Conservation (phyloP, 2,329 filamentous ascomycete genomes). For the Malbranchea zuffiana region DNA sequence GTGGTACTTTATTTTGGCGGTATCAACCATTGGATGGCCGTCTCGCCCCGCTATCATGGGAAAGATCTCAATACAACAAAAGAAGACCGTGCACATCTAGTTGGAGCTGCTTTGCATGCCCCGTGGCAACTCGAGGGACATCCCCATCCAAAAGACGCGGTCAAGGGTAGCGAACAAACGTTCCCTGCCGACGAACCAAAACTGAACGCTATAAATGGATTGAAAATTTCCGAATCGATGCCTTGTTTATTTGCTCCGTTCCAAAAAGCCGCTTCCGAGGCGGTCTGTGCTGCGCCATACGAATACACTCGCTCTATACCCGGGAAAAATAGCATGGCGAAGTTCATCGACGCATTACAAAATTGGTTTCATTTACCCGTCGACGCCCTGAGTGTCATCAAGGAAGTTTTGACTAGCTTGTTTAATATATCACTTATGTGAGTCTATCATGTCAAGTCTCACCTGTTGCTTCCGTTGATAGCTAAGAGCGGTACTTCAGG, state of each 20-base stretch:
- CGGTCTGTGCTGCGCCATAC: conserved; percentile 2
- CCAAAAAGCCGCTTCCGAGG: not conserved
- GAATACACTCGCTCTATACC: conserved; percentile 6
- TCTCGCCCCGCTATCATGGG: conserved; percentile 1
- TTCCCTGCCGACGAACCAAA: too few species aligned
- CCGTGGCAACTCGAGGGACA: not conserved
- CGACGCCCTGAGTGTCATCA: not conserved
- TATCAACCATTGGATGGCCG: not conserved
- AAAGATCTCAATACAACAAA: not conserved
- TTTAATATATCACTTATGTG: conserved; percentile 9
- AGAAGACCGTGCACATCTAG: conserved; percentile 1
- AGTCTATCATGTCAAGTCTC: not conserved
- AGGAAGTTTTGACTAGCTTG: conserved; percentile 1
- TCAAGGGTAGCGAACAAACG: too few species aligned
- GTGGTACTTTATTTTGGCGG: not conserved
- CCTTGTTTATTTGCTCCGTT: conserved; percentile 3
- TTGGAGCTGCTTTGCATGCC: not conserved
- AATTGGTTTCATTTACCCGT: not conserved
- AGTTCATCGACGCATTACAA: conserved; percentile 5
- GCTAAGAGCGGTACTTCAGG: not conserved
- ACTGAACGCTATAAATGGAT: too few species aligned
- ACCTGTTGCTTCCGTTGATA: not conserved
- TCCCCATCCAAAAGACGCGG: too few species aligned
- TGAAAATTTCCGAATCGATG: too few species aligned
- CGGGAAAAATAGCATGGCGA: conserved; percentile 6